Evolutionary conservation across 805 yeast genomes (phyloP).

Genomic region (Metschnikowia gelsemii): DNA sequence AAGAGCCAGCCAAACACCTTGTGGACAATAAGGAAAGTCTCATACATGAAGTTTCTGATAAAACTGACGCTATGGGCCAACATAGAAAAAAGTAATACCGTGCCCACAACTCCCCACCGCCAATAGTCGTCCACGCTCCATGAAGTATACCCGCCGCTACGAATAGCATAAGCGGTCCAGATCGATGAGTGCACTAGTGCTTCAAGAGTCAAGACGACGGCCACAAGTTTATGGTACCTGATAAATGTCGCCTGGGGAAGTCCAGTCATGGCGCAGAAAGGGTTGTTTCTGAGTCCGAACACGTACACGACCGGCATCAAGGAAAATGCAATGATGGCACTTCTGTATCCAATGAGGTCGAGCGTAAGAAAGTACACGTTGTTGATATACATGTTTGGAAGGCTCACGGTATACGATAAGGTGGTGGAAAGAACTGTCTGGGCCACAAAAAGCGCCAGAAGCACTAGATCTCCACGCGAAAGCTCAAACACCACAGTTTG

Average conservation of each 20-base stretch:
- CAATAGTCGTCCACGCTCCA: conserved; percentile 20
- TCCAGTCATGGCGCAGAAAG: conserved; percentile 19
- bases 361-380: conserved; percentile 19
- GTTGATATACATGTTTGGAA: conserved; percentile 19
- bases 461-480: conserved; percentile 13
- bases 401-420: conserved; percentile 19
- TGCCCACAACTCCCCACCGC: conserved; percentile 22
- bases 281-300: conserved; percentile 22
- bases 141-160: conserved; percentile 15
- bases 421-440: conserved; percentile 18
- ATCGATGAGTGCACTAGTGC: conserved; percentile 20
- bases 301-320: conserved; percentile 21
- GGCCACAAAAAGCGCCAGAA: conserved; percentile 12
- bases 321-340: conserved; percentile 20
- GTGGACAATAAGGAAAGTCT: conserved; percentile 17
- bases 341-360: conserved; percentile 21
- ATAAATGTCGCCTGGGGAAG: conserved; percentile 18
- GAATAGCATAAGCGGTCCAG: conserved; percentile 20
- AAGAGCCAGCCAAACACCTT: conserved; percentile 21
- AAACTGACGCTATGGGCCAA: conserved; percentile 17
- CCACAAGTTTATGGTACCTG: conserved; percentile 18
- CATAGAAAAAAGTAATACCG: conserved; percentile 17
- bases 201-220: conserved; percentile 18
- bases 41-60: conserved; percentile 17
- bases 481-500: conserved; percentile 10